Evolutionary conservation across 345 rosid species (phyloP).

Genomic region (Heritiera fomes): DNA sequence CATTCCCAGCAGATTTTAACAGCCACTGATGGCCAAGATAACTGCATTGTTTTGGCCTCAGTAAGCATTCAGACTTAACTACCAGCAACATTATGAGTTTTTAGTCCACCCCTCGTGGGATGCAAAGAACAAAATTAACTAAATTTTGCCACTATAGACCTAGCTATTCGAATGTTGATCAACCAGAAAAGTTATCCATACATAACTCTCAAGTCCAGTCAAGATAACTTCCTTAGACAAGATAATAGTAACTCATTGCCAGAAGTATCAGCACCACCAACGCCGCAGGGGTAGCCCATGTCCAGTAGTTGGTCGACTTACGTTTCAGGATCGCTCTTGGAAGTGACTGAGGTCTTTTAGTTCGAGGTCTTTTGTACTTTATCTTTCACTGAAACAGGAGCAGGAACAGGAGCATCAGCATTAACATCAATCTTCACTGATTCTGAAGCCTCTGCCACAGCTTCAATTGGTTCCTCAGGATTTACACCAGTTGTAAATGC

Average conservation of each 20-base stretch:
- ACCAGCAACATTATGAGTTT: conserved; percentile 35
- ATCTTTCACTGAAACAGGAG: conserved; percentile 40
- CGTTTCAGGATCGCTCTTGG: conserved; percentile 73
- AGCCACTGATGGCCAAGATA: conserved; percentile 11
- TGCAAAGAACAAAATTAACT: conserved; percentile 34
- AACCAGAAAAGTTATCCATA: conserved; percentile 27
- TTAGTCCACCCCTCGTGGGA: conserved; percentile 38
- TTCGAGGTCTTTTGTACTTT: conserved; percentile 33
- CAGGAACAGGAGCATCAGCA: conserved; percentile 32
- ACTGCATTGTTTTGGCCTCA: conserved; percentile 7
- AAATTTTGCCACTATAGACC: conserved; percentile 24
- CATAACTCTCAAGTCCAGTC: conserved; percentile 12
- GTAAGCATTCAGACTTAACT: conserved; percentile 28
- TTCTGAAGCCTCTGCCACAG: conserved; percentile 51
- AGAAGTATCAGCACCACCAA: conserved; percentile 45
- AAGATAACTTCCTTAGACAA: conserved; percentile 22
- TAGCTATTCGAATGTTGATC: conserved; percentile 14
- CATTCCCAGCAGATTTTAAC: too few species aligned
- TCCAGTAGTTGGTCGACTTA: conserved; percentile 70
- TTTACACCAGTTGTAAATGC: conserved; percentile 31
- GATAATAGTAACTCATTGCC: conserved; percentile 49
- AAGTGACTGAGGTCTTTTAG: conserved; percentile 52
- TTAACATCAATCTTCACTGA: conserved; percentile 45
- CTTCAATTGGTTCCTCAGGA: conserved; percentile 51
- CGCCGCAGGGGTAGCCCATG: conserved; percentile 61